Conservation (phyloP, 768 basidiomycete species). For the Trametes gibbosa region DNA sequence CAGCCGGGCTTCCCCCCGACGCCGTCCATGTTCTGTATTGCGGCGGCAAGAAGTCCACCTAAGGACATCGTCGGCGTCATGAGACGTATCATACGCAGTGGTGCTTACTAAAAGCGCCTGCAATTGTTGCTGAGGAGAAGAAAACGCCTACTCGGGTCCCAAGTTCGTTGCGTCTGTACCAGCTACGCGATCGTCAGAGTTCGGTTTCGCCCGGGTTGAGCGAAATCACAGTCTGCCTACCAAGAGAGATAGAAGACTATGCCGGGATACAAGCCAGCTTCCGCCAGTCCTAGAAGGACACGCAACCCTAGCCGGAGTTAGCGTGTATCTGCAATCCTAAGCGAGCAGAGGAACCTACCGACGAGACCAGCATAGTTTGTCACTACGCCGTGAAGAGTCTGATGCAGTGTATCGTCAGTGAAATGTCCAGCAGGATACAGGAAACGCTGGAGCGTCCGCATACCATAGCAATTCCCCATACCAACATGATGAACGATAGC, state of each 20-base stretch:
- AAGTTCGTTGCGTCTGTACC: slow-evolving; percentile 79
- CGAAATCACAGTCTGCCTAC: slow-evolving; percentile 25
- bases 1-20: slow-evolving; percentile 60
- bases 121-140: slow-evolving; percentile 76
- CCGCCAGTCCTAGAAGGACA: slow-evolving; percentile 55
- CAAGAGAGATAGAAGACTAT: slow-evolving; percentile 63
- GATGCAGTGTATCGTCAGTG: no score
- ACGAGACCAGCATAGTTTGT: slow-evolving; percentile 60
- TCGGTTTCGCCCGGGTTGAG: not conserved
- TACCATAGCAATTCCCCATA: slow-evolving; percentile 44
- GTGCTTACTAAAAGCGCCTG: slow-evolving; percentile 67
- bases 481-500: slow-evolving; percentile 43
- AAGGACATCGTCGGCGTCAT: not conserved
- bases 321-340: not conserved
- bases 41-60: slow-evolving; percentile 66
- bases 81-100: not conserved
- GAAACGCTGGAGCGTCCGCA: not conserved
- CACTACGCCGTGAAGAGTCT: slow-evolving; percentile 66
- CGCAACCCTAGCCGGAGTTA: slow-evolving; percentile 44
- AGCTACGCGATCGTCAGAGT: slow-evolving; percentile 38
- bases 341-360: slow-evolving; percentile 36
- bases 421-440: no score
- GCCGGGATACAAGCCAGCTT: slow-evolving; percentile 51
- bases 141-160: slow-evolving; percentile 71
- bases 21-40: slow-evolving; percentile 70